Evolutionary conservation across 257 asterid species (phyloP).

Genomic region (Echium plantagineum): DNA sequence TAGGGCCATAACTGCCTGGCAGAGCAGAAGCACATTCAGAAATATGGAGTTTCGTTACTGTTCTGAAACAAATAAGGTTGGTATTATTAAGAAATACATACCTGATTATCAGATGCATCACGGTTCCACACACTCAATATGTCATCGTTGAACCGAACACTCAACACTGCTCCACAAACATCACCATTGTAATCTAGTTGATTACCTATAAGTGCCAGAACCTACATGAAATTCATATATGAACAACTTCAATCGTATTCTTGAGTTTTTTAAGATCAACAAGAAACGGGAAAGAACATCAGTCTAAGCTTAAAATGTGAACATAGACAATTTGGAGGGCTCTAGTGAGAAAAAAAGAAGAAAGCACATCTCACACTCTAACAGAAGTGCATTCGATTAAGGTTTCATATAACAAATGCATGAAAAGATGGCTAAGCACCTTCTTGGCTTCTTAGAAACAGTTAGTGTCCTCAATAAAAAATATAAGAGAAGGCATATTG

Average conservation of each 20-base stretch:
- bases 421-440: too few species aligned
- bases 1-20: slow-evolving; percentile 84
- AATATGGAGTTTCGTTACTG: not conserved
- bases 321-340: too few species aligned
- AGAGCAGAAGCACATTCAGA: not conserved
- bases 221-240: slow-evolving; percentile 27
- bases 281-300: too few species aligned
- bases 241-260: not conserved
- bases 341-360: too few species aligned
- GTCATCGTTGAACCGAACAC: slow-evolving; percentile 93
- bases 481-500: too few species aligned
- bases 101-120: slow-evolving; percentile 94
- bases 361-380: too few species aligned
- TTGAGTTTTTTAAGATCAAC: not conserved
- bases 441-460: too few species aligned
- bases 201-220: slow-evolving; percentile 82
- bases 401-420: too few species aligned
- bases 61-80: not conserved
- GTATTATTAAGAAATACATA: slow-evolving; percentile 10
- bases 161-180: slow-evolving; percentile 83
- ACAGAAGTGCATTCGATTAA: too few species aligned
- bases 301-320: too few species aligned
- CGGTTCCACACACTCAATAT: slow-evolving; percentile 96
- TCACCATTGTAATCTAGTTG: slow-evolving; percentile 84
- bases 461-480: too few species aligned